Evolutionary conservation across 139 green algal species (phyloP).

Genomic region (Chlamydomonas schloesseri): DNA sequence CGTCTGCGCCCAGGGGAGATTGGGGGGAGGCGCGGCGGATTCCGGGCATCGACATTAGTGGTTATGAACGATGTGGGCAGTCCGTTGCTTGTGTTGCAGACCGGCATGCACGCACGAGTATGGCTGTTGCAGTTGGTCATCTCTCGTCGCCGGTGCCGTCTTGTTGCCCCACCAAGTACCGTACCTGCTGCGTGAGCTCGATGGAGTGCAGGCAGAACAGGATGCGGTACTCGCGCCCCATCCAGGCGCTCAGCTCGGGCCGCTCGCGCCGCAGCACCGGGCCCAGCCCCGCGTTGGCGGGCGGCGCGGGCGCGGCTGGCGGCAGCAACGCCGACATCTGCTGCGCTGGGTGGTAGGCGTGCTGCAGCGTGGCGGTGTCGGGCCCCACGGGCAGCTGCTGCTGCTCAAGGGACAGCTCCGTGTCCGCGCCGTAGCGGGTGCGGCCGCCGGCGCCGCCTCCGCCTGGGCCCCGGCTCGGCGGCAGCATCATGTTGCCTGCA

Average conservation of each 20-base stretch:
- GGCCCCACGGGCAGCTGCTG: neutral
- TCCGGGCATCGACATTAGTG: neutral
- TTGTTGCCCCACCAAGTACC: no score
- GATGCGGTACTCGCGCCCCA: neutral
- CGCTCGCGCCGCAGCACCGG: conserved; percentile 28
- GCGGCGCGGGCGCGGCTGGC: neutral
- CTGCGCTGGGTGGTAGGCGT: neutral
- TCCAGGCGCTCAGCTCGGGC: conserved; percentile 18
- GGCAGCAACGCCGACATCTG: neutral
- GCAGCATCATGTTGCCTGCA: conserved; percentile 31
- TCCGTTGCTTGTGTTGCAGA: no score
- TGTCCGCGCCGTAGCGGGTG: conserved; percentile 14
- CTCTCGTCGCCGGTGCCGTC: no score
- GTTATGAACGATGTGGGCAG: no score
- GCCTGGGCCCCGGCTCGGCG: no score
- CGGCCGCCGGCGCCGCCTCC: neutral
- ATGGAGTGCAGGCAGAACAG: conserved; percentile 32
- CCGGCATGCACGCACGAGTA: no score
- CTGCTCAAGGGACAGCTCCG: conserved; percentile 7
- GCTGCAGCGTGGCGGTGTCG: neutral
- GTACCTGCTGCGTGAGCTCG: neutral
- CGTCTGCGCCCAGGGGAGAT: neutral
- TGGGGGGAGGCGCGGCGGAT: neutral
- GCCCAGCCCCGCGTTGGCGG: neutral
- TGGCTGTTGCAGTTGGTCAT: no score